Base-by-base conservation (phyloP, 148 eudicot genomes). In the Diospyros kaki region DNA sequence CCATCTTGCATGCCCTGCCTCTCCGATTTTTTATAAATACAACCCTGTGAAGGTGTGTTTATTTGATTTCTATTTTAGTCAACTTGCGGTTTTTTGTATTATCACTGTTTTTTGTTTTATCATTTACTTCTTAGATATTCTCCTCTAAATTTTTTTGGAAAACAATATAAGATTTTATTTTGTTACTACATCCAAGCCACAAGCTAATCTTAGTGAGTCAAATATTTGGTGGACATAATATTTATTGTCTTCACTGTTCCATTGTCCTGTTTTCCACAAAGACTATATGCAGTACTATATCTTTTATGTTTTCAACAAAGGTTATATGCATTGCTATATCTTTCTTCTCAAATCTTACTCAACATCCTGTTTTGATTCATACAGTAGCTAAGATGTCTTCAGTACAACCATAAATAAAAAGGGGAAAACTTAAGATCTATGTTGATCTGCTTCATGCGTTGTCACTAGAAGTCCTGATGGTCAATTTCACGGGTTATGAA, bases 1-100 rank as follows among this genome's bases (percentile, higher is more conserved):
- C 75, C 99, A 95, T 76, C 99, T 95, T 77, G 99, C 98, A 65
- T 95, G 99, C 74, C 99, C 99, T 18, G 98, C 99, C 66, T 95
- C 99, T 28, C 99, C 99, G 41, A 91, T 95, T 75, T 95, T 95
- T 77, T 95, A 95, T 81, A 95, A 95, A 77, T 89, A 96, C 84
- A 96, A 96, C 75, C 94, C 99, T 72, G 99, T 96, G 50, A 96
- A 96, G 93, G 99, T 91, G 51, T 64, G 79, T 74, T 10, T 77
- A 77, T 55, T 17, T n/a, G 48, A 50, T 15, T 71, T 28, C 43
- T 43, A 44, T 46, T 50, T 51, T 28, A 28, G 1, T 68, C 48
- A 41, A 41, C 53, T 63, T 56, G 61, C 66, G 38, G 5, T 39
- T 39, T 40, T 39, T 5, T 40, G 3, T 1, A 28, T 28, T 28